Evolutionary conservation across 1,284 basidiomycete genomes (phyloP), one percentile per base, ranked within the genome.

Genomic region (Rugiboletus extremiorientalis): DNA sequence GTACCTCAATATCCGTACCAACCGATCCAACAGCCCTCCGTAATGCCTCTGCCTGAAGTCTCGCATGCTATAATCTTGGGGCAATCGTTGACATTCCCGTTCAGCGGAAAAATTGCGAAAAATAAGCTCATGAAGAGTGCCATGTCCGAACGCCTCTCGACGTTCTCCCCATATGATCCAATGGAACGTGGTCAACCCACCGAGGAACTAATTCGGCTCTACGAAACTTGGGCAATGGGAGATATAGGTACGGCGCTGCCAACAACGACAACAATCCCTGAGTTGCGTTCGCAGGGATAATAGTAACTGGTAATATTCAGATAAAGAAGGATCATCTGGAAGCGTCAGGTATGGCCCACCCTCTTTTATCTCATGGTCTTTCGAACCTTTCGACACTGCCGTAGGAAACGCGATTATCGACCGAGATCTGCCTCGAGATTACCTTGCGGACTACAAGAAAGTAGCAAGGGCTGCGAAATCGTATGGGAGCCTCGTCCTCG

Each of bases 51-150:
- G 10, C 61, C 56, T 20, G 62, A 59, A 40, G 47, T 54, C 27
- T 25, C 62, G 15, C 47, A 63, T 52, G 60, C 64, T 25, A 49
- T 59, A 23, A 69, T 59, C 12, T 58, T 68, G 54, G 62, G 63
- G 6, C 67, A 73, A 42, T 50, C 63, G 6, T 46, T 71, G 20
- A 65, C 56, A 4, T 72, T 71, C 46, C 61, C 71, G 8, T 71
- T 71, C 49, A 74, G 69, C 49, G 61, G 67, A 18, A 72, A 66
- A 58, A 62, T 40, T 0, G 60, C 70, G 3, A 73, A 61, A 57
- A 71, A 71, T 56, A 74, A 55, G 52, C n/a, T 71, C 48, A 61
- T 71, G 71, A 71, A 71, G 58, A 73, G 72, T 51, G 69, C 69
- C 2, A 71, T 71, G 69, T 71, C 69, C 9, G 69, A 71, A 46